Evolutionary conservation across 768 basidiomycete species (phyloP), one percentile per base, ranked within the genome.

Genomic region (Gymnopilus junonius): DNA sequence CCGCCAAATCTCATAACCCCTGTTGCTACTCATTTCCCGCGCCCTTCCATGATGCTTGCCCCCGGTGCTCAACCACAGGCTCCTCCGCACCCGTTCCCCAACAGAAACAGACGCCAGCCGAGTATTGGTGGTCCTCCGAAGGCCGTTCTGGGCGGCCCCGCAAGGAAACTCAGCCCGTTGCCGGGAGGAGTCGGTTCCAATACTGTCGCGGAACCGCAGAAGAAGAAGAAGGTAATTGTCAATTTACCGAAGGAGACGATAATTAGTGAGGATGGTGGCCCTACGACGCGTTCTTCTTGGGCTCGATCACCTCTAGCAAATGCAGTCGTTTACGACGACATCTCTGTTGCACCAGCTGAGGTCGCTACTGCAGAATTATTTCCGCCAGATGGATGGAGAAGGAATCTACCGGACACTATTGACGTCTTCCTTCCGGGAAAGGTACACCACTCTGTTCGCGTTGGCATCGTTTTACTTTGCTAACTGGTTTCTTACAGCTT

Each of bases 81-180:
- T 1, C 59, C 73, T 40, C 67, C 70, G 15, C 82, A 82, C 59
- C 87, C 84, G 2, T 88, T 86, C 67, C 82, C 84, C 7, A 85
- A 83, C 29, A 78, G 90, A 59, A 90, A 82, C 70, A 82, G 89
- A 73, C 82, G 91, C 43, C 85, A 91, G 60, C 83, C 90, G 45
- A 92, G 89, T 71, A 85, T 91, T 42, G 93, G 93, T 12, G 93
- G 93, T 7, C 93, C 93, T n/a, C 93, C 93, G 8, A 95, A 94
- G 73, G 93, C 93, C 0, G 83, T 87, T 0, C 77, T 95, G 2
- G 93, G 93, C 17, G 93, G 93, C 0, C 92, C 90, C 12, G 85
- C 87, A 46, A 85, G 90, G 46, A 94, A 91, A 76, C 81, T 87
- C 55, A 91, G 88, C 73, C 91, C 92, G 11, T 76, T 90, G 62